These are phyloP conservation scores for Crithidia acanthocephali DNA, from an alignment of 208 protist genomes.

Conservation along the genomic window DNA sequence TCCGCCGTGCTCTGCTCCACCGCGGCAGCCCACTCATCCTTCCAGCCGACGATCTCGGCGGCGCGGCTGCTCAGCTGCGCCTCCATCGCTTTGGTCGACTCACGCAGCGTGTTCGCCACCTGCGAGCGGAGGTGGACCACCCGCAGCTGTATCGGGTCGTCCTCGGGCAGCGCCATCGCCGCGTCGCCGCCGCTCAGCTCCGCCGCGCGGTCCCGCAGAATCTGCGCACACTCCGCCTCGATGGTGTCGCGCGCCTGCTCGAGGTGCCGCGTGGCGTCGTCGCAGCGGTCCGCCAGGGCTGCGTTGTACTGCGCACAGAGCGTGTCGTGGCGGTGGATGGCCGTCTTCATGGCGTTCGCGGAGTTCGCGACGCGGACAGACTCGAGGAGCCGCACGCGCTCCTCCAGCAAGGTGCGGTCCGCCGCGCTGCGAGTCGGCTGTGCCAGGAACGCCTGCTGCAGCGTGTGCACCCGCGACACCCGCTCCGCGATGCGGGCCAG, in stretches of 20 bases:
- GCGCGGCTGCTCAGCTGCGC: conserved; percentile 49
- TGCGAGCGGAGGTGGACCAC: conserved; percentile 26
- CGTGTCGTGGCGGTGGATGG: conserved; percentile 52
- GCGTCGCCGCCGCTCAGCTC: conserved; percentile 31
- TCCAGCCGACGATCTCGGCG: conserved; percentile 41
- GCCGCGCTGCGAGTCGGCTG: conserved; percentile 34
- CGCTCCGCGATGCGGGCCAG: conserved; percentile 59
- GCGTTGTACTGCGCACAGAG: conserved; percentile 52
- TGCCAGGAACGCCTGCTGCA: conserved; percentile 39
- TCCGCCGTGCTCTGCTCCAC: conserved; percentile 67
- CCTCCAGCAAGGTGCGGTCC: conserved; percentile 44
- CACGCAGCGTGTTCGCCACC: conserved; percentile 19
- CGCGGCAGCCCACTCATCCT: conserved; percentile 33
- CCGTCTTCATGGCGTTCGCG: conserved; percentile 46
- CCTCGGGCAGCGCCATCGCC: conserved; percentile 3
- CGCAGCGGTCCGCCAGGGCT: conserved; percentile 43
- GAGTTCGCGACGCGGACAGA: conserved; percentile 53
- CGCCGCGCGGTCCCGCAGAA: conserved; percentile 27
- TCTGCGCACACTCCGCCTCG: conserved; percentile 34
- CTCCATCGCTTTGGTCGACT: conserved; percentile 29
- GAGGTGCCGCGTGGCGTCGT: conserved; percentile 28
- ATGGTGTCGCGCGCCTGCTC: conserved; percentile 23
- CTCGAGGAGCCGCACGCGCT: conserved; percentile 39
- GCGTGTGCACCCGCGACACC: conserved; percentile 43
- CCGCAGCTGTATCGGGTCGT: conserved; percentile 33